Evolutionary conservation across 83 land plant species (phyloP).

Genomic region (Thuja plicata): DNA sequence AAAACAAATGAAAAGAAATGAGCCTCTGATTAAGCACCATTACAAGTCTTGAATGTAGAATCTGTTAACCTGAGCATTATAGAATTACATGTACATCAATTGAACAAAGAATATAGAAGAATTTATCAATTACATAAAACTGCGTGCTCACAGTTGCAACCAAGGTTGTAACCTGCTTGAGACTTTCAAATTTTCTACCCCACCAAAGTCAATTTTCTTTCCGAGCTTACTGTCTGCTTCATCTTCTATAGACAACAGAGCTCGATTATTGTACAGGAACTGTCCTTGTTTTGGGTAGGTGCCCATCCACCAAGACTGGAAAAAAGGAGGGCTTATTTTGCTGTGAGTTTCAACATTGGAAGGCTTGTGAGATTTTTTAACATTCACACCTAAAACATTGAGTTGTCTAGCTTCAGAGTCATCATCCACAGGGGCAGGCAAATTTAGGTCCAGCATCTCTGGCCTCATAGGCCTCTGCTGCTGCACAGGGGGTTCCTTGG

Average conservation of each 20-base stretch:
- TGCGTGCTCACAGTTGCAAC: slow-evolving; percentile 5
- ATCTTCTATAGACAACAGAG: background rate
- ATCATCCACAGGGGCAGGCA: slow-evolving; percentile 13
- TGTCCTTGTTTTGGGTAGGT: slow-evolving; percentile 12
- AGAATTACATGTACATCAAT: slow-evolving; percentile 1
- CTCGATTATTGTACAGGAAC: slow-evolving; percentile 1
- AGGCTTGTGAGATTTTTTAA: background rate
- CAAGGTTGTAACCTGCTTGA: background rate
- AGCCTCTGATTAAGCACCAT: background rate
- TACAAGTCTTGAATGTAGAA: background rate
- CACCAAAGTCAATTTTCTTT: slow-evolving; percentile 11
- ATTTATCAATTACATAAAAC: background rate
- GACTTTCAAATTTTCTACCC: background rate
- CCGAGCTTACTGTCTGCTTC: slow-evolving; percentile 10
- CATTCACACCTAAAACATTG: background rate
- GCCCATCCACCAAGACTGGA: slow-evolving; percentile 13
- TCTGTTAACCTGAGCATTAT: background rate
- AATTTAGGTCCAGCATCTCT: slow-evolving; percentile 7
- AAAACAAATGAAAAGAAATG: background rate
- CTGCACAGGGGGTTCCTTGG: slow-evolving; percentile 12
- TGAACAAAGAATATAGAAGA: slow-evolving; percentile 10
- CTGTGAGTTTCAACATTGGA: slow-evolving; percentile 7
- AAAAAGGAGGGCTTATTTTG: background rate
- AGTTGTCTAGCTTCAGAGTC: background rate
- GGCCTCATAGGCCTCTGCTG: background rate